Evolutionary conservation across 805 yeast genomes (phyloP).

Genomic region (Yamadazyma paraphyllophila): DNA sequence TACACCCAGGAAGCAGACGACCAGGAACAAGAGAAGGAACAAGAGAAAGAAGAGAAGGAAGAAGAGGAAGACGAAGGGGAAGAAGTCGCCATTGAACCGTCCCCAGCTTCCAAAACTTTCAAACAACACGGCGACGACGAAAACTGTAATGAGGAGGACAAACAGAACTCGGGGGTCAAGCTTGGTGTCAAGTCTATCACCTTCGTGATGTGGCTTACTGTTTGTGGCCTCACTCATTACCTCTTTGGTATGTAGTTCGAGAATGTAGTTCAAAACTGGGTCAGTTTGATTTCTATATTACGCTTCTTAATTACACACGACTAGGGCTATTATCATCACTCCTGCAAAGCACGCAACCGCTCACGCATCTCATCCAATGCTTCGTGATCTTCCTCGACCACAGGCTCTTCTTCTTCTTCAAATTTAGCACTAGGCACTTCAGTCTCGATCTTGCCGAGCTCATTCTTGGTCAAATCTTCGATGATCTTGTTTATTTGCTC

Average conservation of each 20-base stretch:
- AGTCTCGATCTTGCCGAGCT: slow-evolving; percentile 32
- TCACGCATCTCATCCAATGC: slow-evolving; percentile 86
- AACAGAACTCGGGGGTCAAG: neutral
- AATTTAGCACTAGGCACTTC: slow-evolving; percentile 30
- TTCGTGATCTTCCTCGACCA: slow-evolving; percentile 54
- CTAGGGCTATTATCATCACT: slow-evolving; percentile 8
- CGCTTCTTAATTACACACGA: no score
- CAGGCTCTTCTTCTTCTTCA: slow-evolving; percentile 17
- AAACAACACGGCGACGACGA: slow-evolving; percentile 8
- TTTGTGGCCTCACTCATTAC: neutral
- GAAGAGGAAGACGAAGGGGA: neutral
- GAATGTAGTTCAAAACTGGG: neutral
- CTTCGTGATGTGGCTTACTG: slow-evolving; percentile 2
- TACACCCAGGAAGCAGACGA: neutral
- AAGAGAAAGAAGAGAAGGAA: neutral
- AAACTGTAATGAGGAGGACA: neutral
- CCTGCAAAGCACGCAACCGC: slow-evolving; percentile 78
- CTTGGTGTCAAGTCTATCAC: neutral
- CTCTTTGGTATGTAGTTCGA: neutral
- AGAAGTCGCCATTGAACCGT: neutral
- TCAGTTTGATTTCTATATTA: no score
- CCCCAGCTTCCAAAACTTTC: neutral
- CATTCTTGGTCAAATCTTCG: slow-evolving; percentile 38
- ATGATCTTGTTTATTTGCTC: slow-evolving; percentile 63
- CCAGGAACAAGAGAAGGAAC: neutral